These are phyloP conservation scores for Lepidium africanum DNA, from an alignment of 345 rosid species.

Conservation along the genomic window DNA sequence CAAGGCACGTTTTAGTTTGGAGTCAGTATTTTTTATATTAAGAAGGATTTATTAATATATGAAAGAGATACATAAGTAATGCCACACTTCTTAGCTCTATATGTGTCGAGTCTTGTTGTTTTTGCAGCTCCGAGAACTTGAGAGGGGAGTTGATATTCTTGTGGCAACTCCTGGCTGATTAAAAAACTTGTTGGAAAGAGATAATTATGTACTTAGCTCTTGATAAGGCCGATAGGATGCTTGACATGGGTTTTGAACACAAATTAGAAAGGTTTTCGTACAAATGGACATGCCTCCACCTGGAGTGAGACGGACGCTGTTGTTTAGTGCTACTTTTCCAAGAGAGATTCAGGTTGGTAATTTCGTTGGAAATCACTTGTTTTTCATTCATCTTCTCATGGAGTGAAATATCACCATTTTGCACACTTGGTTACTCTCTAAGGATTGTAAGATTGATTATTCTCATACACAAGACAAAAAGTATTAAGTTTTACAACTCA, in stretches of 20 bases:
- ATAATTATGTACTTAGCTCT: slow-evolving; percentile 86
- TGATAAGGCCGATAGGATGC: slow-evolving; percentile 98
- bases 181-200: slow-evolving; percentile 90
- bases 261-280: slow-evolving; percentile 88
- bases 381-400: not conserved
- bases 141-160: slow-evolving; percentile 95
- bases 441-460: too few relatives aligned
- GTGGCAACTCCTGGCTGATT: slow-evolving; percentile 99
- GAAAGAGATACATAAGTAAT: not conserved
- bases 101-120: slow-evolving; percentile 6
- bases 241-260: slow-evolving; percentile 99
- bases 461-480: too few relatives aligned
- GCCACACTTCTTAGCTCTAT: not conserved
- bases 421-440: not conserved
- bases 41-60: too few relatives aligned
- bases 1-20: not conserved
- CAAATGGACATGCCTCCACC: slow-evolving; percentile 95
- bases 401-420: slow-evolving; percentile 1
- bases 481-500: too few relatives aligned
- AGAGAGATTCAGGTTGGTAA: slow-evolving; percentile 81
- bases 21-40: not conserved
- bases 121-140: slow-evolving; percentile 83
- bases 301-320: slow-evolving; percentile 82
- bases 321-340: slow-evolving; percentile 97
- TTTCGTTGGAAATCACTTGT: not conserved